Percentiles rank a stretch among this genome's conserved stretches.
Evolutionary conservation across 257 asterid genomes (phyloP).

Genomic region (Solanum phureja): DNA sequence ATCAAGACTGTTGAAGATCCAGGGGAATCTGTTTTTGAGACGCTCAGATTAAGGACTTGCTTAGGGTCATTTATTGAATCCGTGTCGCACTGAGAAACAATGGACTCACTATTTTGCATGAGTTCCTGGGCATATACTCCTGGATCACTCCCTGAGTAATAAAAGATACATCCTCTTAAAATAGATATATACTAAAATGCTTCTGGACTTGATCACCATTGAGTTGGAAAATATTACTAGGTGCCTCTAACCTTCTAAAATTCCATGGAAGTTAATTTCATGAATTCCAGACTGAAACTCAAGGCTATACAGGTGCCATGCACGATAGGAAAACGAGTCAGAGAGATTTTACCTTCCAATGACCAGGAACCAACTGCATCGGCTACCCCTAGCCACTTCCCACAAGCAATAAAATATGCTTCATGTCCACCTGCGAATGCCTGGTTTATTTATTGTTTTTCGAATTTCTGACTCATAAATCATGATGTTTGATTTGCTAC

Average conservation of each 20-base stretch:
- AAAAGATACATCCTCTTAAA: not conserved
- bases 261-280: not conserved
- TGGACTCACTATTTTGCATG: constrained; percentile 38
- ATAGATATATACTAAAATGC: not conserved
- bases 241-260: not conserved
- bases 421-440: constrained; percentile 97
- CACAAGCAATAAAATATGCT: constrained; percentile 59
- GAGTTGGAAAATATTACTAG: not conserved
- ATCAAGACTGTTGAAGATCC: constrained; percentile 69
- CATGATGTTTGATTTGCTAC: not conserved
- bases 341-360: constrained; percentile 40
- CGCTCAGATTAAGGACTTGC: constrained; percentile 44
- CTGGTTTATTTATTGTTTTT: constrained; percentile 63
- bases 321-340: not conserved
- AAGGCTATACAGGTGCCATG: not conserved
- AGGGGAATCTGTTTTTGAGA: constrained; percentile 39
- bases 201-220: not conserved
- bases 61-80: constrained; percentile 24
- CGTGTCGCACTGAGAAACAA: constrained; percentile 26
- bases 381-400: constrained; percentile 84
- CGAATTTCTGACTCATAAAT: constrained; percentile 36
- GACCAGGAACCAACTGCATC: constrained; percentile 92
- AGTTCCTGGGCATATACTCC: constrained; percentile 77
- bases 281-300: not conserved
- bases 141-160: constrained; percentile 40